Base-by-base conservation (phyloP, 306 rosid genomes). In the Carpinus fangiana region DNA sequence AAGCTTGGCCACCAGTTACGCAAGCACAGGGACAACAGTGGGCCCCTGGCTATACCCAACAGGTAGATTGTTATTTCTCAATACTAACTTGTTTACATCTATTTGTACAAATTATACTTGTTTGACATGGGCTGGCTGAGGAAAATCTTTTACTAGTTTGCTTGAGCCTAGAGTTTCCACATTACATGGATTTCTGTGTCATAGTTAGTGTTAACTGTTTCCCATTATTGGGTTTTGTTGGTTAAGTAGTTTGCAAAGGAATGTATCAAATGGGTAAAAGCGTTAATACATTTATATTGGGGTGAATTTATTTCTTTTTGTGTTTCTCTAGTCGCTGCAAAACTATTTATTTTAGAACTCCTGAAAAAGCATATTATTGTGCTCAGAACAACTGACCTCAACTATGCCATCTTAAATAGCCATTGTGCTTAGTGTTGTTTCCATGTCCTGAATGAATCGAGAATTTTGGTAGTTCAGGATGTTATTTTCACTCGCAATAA, bases 1-100 rank as follows among this genome's bases (percentile, higher is more conserved):
- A 96, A 90, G 86, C 96, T 71, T 96, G 99, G 99, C 99, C 99
- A 51, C 90, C 96, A 8, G 90, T 77, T 66, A 76, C 96, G 48
- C 99, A 90, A 86, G 88, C 94, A 70, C 99, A 88, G 85, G 98
- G 93, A 57, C 98, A 96, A 80, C 99, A 96, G 78, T 96, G 99
- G 99, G 61, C 91, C 57, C 91, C 99, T 78, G 94, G 93, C 71
- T 96, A 96, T 85, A 57, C 94, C 53, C 99, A 90, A 80, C 92
- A 86, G 96, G 99, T 96, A 79, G 43, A 67, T 69, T 76, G 56
- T 57, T 3, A 34, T 75, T 69, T 23, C 62, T 55, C 53, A 43
- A 18, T 51, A 23, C 28, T 55, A n/a, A 8, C 12, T 51, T 69
- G 45, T 68, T 31, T 61, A 50, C 55, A 31, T 57, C 0, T 56